phyloP scores from a whole-genome alignment of 1,139 yeast species.

The Kurtzmaniella quercitrusa region DNA sequence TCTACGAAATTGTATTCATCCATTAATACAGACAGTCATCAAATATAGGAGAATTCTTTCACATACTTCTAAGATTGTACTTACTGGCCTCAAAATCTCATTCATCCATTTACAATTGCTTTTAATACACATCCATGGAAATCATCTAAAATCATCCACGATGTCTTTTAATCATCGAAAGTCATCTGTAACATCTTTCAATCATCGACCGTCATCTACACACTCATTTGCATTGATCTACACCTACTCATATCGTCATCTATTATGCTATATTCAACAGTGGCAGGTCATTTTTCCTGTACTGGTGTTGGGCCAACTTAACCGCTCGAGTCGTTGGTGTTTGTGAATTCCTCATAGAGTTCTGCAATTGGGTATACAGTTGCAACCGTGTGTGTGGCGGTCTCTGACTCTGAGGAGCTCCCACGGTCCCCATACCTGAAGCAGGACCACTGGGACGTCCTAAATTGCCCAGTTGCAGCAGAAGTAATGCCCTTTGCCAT shows the following conservation, averaged over 20 bases:
- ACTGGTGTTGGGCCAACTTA: slow-evolving; percentile 21
- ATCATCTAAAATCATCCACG: too few relatives aligned
- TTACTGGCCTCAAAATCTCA: too few relatives aligned
- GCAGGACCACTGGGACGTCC: not conserved
- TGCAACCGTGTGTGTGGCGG: slow-evolving; percentile 24
- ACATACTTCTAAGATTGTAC: too few relatives aligned
- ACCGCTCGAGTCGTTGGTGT: slow-evolving; percentile 38
- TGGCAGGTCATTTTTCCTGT: slow-evolving; percentile 7
- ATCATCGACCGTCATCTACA: too few relatives aligned
- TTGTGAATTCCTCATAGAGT: slow-evolving; percentile 18
- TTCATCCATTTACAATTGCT: too few relatives aligned
- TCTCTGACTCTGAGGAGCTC: slow-evolving; percentile 8
- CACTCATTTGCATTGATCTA: not conserved
- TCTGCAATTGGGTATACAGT: slow-evolving; percentile 20
- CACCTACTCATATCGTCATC: not conserved
- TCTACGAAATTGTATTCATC: too few relatives aligned
- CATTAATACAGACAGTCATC: too few relatives aligned
- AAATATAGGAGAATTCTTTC: too few relatives aligned
- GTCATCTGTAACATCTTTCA: too few relatives aligned
- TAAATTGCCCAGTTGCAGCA: slow-evolving; percentile 3
- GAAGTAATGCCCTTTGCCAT: slow-evolving; percentile 42
- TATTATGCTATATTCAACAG: slow-evolving; percentile 9
- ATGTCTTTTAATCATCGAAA: too few relatives aligned
- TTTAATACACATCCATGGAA: too few relatives aligned
- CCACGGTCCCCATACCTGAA: not conserved